Base-by-base conservation (phyloP, 345 rosid species). In the Odontarrhena argentea region DNA sequence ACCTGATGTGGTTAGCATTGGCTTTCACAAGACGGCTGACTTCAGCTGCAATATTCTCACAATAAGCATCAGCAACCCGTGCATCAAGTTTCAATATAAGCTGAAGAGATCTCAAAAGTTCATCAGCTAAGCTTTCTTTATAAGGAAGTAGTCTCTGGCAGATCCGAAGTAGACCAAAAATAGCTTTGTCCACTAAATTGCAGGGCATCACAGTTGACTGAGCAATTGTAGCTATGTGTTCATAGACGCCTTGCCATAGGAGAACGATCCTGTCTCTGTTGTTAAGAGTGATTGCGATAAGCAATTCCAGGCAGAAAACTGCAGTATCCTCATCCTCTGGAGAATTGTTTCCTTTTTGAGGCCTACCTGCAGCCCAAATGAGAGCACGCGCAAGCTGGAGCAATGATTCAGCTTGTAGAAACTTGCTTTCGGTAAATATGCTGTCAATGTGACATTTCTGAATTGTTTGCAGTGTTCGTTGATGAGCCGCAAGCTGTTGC, bases 251-350 rank as follows among this genome's bases (percentile, higher is more conserved):
- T 77, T 86, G 96, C 99, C 99, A 94, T 9, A 94, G 82, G 63
- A 91, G 92, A 64, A 67, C 91, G 65, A 94, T 94, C 78, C 97
- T 83, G 76, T 94, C 99, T 64, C 99, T 78, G 80, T 91, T 91
- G 77, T 91, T 94, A 73, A 94, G 83, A 68, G 99, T 88, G 67
- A 91, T 94, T 55, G 97, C 97, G 77, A 94, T 94, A 48, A 94
- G 87, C 83, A 94, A 76, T 75, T 91, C 97, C 56, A 94, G 82
- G 76, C 99, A 94, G 84, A 94, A 94, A 77, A 94, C 99, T 55
- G 96, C 99, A 46, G 99, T 94, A 77, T 94, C 99, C 78, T 94
- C 99, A 71, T 91, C 99, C 80, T 94, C 99, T 3, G 93, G 93
- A 34, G 99, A 87, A 74, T 79, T 84, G 67, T 73, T 88, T 43